Base-by-base conservation (phyloP, 78 protist species). In the Speleostelium caveatum region DNA sequence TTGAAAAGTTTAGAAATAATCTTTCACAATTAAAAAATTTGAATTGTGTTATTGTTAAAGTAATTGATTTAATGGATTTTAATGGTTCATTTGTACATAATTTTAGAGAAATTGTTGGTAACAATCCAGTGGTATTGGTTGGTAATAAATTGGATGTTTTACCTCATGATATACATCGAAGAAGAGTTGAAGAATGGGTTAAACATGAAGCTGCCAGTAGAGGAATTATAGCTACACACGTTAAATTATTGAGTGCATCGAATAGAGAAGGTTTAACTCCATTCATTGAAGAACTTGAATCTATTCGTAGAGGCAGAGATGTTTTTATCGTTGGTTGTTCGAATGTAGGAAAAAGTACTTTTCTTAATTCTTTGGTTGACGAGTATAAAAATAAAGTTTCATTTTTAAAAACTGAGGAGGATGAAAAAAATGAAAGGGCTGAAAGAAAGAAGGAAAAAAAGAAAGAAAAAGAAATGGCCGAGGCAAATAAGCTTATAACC, bases 301-400 rank as follows among this genome's bases (percentile, higher is more conserved):
- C 71, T 7, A 10, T 86, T 0, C 26, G 86, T 33, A 42, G 73
- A 35, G 78, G 93, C 33, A 32, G 86, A 16, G 93, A 76, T 86
- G 93, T 86, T n/a, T 86, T 86, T 32, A 49, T 86, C 0, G 80
- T 86, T 35, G 93, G 93, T 32, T 75, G 87, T 42, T 68, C 85
- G 17, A 86, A 86, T 42, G 93, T 86, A 28, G 93, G 93, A 2
- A 86, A 86, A 19, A 58, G 73, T 10, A 86, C 93, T 0, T 86
- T 86, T 73, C 45, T 86, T 36, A 86, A 86, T 59, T 26, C 86
- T 3, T 17, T 86, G 0, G 21, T 86, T 0, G 63, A 73, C 1
- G 86, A 76, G 17, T 86, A 76, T 22, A 59, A 39, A n/a, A 42
- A 66, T n/a, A 73, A 65, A 33, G 72, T 76, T 28, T 24, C 26